Evolutionary conservation across 2,329 filamentous ascomycete genomes (phyloP).

Genomic region (Fusarium clavum): DNA sequence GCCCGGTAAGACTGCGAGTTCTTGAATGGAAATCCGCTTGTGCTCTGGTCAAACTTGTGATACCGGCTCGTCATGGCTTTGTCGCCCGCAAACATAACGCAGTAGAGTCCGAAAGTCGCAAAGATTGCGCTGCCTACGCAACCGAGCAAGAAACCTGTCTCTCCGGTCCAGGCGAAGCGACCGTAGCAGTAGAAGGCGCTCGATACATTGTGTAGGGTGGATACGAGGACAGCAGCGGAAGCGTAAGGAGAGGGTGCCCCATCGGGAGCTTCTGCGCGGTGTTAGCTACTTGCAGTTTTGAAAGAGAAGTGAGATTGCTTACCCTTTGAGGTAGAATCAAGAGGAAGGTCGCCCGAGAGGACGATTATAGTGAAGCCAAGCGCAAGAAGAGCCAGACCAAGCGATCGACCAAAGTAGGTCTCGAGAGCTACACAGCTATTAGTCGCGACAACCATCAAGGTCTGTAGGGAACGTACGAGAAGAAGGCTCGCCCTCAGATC

Average conservation of each 20-base stretch:
- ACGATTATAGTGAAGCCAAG: conserved; percentile 73
- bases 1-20: conserved; percentile 53
- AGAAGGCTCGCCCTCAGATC: conserved; percentile 47
- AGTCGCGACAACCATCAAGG: background rate
- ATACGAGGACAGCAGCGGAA: conserved; percentile 73
- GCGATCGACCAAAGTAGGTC: conserved; percentile 77
- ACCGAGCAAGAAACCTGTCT: conserved; percentile 70
- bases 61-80: conserved; percentile 53
- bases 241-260: conserved; percentile 71
- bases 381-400: conserved; percentile 75
- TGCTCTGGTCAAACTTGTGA: conserved; percentile 54
- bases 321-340: conserved; percentile 64
- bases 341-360: conserved; percentile 76
- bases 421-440: conserved; percentile 63
- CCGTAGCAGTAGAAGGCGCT: conserved; percentile 76
- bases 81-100: conserved; percentile 54
- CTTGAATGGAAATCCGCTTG: conserved; percentile 55
- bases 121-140: conserved; percentile 67
- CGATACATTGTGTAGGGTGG: conserved; percentile 72
- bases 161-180: conserved; percentile 68
- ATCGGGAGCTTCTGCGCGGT: conserved; percentile 35
- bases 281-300: background rate
- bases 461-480: conserved; percentile 45
- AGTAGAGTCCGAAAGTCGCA: conserved; percentile 63
- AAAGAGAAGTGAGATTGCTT: conserved; percentile 12